phyloP scores from a whole-genome alignment of 306 rosid species.

The Ammopiptanthus mongolicus region DNA sequence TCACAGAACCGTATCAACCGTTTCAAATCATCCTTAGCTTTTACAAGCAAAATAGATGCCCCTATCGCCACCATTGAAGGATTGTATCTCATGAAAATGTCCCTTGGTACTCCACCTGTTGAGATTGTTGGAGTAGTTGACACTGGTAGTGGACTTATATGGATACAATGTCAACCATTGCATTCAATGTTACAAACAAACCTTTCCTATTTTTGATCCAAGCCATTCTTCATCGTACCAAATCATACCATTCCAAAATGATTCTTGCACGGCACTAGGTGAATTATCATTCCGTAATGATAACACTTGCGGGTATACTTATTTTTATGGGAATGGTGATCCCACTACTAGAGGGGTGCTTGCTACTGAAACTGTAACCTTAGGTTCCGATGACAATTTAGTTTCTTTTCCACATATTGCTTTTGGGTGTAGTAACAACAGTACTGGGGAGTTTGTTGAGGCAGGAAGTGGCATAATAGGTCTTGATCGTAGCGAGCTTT shows the following conservation, averaged over 20 bases:
- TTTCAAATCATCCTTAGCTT: not conserved
- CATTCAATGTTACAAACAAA: slow-evolving; percentile 43
- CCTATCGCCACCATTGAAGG: slow-evolving; percentile 22
- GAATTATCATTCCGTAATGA: not conserved
- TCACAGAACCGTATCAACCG: slow-evolving; percentile 28
- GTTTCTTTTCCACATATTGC: not conserved
- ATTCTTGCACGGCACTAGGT: not conserved
- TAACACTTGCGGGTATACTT: slow-evolving; percentile 22
- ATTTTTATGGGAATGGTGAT: slow-evolving; percentile 40
- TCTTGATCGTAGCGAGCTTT: slow-evolving; percentile 44
- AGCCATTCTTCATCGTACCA: slow-evolving; percentile 35
- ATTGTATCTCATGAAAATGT: slow-evolving; percentile 46
- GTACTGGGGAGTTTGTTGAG: slow-evolving; percentile 32
- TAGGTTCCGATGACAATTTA: not conserved
- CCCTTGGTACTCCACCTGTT: slow-evolving; percentile 49
- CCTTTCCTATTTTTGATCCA: slow-evolving; percentile 40
- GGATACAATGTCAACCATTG: slow-evolving; percentile 72
- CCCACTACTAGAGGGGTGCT: slow-evolving; percentile 43
- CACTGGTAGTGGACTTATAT: slow-evolving; percentile 59
- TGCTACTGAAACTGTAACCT: slow-evolving; percentile 32
- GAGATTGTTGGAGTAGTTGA: slow-evolving; percentile 44
- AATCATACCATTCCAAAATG: slow-evolving; percentile 18
- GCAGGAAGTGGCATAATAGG: slow-evolving; percentile 48
- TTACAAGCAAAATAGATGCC: not conserved
- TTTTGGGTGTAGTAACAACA: slow-evolving; percentile 48